Percentiles rank a stretch among this genome's conserved stretches.
Conservation (phyloP, 2,329 filamentous ascomycete species). For the Colletotrichum musicola region DNA sequence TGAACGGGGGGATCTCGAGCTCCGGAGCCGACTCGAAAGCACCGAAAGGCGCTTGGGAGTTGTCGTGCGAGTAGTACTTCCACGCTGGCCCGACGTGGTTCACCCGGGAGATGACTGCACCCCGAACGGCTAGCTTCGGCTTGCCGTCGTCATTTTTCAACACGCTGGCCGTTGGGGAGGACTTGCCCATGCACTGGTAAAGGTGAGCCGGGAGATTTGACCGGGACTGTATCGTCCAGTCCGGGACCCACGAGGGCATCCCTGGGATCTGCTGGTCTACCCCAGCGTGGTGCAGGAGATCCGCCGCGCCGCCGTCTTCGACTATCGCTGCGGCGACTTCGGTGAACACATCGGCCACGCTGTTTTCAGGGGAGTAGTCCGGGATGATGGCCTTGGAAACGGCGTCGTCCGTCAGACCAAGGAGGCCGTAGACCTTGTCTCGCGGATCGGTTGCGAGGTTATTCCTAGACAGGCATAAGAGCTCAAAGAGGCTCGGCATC, state of each 20-base stretch:
- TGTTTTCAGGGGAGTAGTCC: neutral
- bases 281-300: constrained; percentile 19
- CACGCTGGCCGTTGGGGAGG: neutral
- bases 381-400: constrained; percentile 11
- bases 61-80: constrained; percentile 16
- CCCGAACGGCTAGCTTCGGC: neutral
- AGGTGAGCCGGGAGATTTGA: constrained; percentile 1
- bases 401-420: constrained; percentile 19
- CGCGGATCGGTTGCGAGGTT: constrained; percentile 17
- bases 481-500: neutral
- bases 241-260: constrained; percentile 24
- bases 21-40: constrained; percentile 5
- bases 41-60: neutral
- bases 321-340: constrained; percentile 7
- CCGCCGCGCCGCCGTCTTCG: neutral
- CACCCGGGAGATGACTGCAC: neutral
- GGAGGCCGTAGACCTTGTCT: constrained; percentile 25
- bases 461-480: constrained; percentile 17
- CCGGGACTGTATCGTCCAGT: constrained; percentile 26
- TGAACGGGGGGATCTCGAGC: constrained; percentile 6
- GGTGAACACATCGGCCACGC: constrained; percentile 1
- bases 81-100: constrained; percentile 11
- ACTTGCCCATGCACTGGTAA: constrained; percentile 6
- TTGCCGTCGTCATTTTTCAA: neutral
- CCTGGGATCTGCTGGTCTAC: constrained; percentile 3